These are phyloP conservation scores for Xylaria acuta DNA, from an alignment of 495 filamentous ascomycete genomes.

Conservation along the genomic window DNA sequence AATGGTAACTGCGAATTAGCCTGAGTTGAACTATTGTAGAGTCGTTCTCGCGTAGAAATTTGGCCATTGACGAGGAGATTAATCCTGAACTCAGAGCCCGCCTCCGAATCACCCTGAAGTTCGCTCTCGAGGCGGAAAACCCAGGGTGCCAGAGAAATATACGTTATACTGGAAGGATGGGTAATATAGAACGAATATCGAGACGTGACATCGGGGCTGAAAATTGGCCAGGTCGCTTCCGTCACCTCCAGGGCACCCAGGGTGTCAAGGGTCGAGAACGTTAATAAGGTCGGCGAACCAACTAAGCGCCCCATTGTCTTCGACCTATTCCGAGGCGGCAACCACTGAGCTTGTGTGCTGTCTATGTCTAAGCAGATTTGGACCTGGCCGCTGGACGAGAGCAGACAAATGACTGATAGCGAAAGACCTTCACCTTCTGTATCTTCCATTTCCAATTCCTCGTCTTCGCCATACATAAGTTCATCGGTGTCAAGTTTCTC, in stretches of 20 bases:
- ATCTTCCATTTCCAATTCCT: conserved; percentile 59
- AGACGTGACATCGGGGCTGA: conserved; percentile 74
- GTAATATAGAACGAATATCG: conserved; percentile 83
- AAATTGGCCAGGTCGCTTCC: conserved; percentile 70
- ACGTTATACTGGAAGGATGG: conserved; percentile 70
- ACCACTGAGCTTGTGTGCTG: conserved; percentile 84
- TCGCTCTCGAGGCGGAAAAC: conserved; percentile 77
- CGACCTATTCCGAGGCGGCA: conserved; percentile 63
- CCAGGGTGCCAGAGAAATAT: conserved; percentile 76
- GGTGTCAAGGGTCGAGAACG: conserved; percentile 67
- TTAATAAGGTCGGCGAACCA: conserved; percentile 49
- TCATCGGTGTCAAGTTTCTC: conserved; percentile 61
- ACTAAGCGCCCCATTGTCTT: conserved; percentile 44
- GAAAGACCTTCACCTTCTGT: conserved; percentile 70
- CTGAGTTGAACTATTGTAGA: conserved; percentile 55
- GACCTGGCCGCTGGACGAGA: conserved; percentile 74
- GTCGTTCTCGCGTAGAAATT: conserved; percentile 64
- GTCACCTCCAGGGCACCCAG: conserved; percentile 56
- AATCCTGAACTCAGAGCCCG: conserved; percentile 75
- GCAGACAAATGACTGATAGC: conserved; percentile 73
- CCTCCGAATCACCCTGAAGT: conserved; percentile 65
- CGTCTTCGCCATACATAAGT: conserved; percentile 67
- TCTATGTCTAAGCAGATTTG: conserved; percentile 81
- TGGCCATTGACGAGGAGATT: conserved; percentile 70
- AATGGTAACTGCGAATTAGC: conserved; percentile 52